Evolutionary conservation across 2,329 filamentous ascomycete genomes (phyloP), one percentile per base, ranked within the genome.

Genomic region (Colletotrichum scovillei): DNA sequence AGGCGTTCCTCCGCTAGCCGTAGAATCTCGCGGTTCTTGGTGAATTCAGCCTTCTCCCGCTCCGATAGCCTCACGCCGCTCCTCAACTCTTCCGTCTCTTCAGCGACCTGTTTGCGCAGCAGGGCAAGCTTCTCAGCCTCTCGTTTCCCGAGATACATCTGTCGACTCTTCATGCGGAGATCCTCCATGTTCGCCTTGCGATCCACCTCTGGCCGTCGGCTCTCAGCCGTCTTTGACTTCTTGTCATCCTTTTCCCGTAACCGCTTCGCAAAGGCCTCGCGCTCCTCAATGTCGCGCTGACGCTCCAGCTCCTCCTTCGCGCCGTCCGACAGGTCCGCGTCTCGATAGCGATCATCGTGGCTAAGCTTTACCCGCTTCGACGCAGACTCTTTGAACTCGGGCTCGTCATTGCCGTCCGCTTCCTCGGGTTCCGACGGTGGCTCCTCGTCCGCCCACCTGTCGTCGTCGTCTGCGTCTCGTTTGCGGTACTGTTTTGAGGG

Each of bases 111-210:
- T 78, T 94, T 94, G 38, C 95, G 91, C 63, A 99, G 84, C n/a
- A 99, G 84, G 0, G 94, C 94, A 19, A 99, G 84, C 73, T 94
- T 91, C 82, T 98, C 95, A 0, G 93, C 87, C 81, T 98, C 95
- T 75, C 97, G 90, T 86, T 99, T 98, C 82, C 95, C 95, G 35
- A 99, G 87, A 80, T 99, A 99, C 76, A 97, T 93, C 80, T 98
- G 95, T 74, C 97, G 91, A 3, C 95, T 97, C 38, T 95, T 90
- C 79, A 97, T 88, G 55, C 97, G 90, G 22, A 98, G 83, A 74
- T 97, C 95, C 3, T 92, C 91, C 80, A 98, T 88, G n/a, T 93
- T 93, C 9, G 92, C 91, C 74, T 88, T 88, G 70, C 93, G 88
- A 7, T 92, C 90, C 49, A 89, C 88, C 4, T 91, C 92, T 71